These are phyloP conservation scores for Nymphaea thermarum DNA, from an alignment of 164 flowering plant genomes.

Conservation along the genomic window DNA sequence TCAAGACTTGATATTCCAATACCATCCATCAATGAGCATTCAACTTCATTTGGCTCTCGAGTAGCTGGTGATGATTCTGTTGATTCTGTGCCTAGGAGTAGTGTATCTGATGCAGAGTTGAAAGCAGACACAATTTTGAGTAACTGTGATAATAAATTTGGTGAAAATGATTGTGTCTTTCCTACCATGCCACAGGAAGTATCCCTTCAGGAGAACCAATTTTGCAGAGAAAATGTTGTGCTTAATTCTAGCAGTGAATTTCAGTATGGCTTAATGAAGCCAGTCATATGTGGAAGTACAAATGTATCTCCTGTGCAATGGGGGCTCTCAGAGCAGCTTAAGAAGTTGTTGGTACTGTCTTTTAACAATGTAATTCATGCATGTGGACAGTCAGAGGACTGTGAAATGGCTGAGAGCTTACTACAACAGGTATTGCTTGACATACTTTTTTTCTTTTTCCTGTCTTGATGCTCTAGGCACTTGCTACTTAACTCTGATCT, in stretches of 20 bases:
- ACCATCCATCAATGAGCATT: constrained; percentile 17
- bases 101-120: background rate
- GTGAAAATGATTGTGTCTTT: background rate
- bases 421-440: constrained; percentile 45
- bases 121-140: no score
- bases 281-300: background rate
- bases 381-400: constrained; percentile 40
- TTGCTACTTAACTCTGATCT: no score
- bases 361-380: constrained; percentile 56
- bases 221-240: background rate
- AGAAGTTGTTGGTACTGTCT: constrained; percentile 48
- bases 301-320: constrained; percentile 2
- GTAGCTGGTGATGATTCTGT: background rate
- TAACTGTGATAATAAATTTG: background rate
- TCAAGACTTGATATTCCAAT: constrained; percentile 60
- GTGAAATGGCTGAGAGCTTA: constrained; percentile 53
- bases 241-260: background rate
- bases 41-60: background rate
- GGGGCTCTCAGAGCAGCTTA: constrained; percentile 8
- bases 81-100: background rate
- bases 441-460: no score
- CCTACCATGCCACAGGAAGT: background rate
- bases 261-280: background rate
- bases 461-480: no score
- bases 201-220: background rate